Conservation (phyloP, 208 protist genomes). For the Acanthamoeba triangularis region DNA sequence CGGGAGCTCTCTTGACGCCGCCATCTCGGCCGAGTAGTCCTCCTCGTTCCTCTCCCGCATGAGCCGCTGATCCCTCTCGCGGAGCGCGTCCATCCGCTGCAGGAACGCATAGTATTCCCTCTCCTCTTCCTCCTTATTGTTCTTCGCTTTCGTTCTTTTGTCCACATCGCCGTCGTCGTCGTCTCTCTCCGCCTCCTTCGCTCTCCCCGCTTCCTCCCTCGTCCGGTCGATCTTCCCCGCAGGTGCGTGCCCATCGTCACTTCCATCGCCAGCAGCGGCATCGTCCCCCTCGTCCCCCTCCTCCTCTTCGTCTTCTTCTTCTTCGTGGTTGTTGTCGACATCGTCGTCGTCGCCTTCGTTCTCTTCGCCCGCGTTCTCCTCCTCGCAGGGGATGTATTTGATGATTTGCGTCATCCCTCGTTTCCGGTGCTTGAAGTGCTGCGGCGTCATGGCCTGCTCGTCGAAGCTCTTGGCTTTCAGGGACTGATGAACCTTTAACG, state of each 20-base stretch:
- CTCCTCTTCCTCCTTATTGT: neutral
- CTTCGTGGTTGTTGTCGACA: neutral
- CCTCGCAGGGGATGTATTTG: conserved; percentile 34
- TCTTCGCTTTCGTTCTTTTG: neutral
- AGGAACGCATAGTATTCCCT: neutral
- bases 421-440: neutral
- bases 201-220: neutral
- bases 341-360: neutral
- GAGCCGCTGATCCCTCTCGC: neutral
- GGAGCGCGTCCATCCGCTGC: conserved; percentile 2
- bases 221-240: neutral
- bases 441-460: neutral
- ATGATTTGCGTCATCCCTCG: conserved; percentile 18
- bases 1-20: neutral
- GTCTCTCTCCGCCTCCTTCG: neutral
- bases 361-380: neutral
- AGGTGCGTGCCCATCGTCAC: neutral
- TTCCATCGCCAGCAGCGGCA: neutral
- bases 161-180: neutral
- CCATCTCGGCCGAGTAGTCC: neutral
- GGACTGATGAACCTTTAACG: too few species aligned
- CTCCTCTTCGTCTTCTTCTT: neutral
- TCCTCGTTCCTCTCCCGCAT: neutral
- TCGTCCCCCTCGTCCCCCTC: neutral
- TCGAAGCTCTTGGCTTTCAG: conserved; percentile 16